Evolutionary conservation across 805 yeast genomes (phyloP), one percentile per base, ranked within the genome.

Genomic region (Priceomyces castillae): DNA sequence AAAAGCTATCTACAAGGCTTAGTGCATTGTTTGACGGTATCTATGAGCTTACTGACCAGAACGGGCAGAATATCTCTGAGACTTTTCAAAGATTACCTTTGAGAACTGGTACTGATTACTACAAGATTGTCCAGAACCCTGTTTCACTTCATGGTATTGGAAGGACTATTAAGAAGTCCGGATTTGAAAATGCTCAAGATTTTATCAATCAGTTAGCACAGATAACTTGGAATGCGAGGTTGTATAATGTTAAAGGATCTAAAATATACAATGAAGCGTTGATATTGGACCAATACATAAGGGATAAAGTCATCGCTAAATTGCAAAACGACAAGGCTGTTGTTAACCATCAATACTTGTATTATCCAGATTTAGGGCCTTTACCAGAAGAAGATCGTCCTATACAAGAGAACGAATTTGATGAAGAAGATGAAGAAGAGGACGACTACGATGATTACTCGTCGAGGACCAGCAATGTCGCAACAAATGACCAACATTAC

Each of bases 141-240:
- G 78, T 86, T 57, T 86, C 96, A 5, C 76, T 90, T 49, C 81
- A 82, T 52, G 81, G 84, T 48, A 77, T 90, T 44, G 81, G 77
- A 44, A 76, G 81, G 50, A 73, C 78, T 46, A 64, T 86, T 28
- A 78, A 79, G 46, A 69, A 74, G 33, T 64, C 62, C 39, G 66
- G 65, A 46, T 90, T 90, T 65, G 60, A 67, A 4, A 71, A 71
- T 37, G 79, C 87, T 0, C 85, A 82, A 52, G 82, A 80, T 36
- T 90, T 88, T 61, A 67, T 90, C 30, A 76, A 71, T 44, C 97
- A 90, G 61, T 59, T 90, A 46, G 88, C 84, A 0, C 95, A 87
- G 61, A 85, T 92, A 41, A 78, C 88, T 1, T 88, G 95, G 90
- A 92, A 92, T 58, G 97, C 97, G 2, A 78, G 87, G 47, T 78